A percentile compares a stretch with the other conserved stretches of the same genome.
Conservation (phyloP, 768 basidiomycete species). For the Austroboletus festivus region DNA sequence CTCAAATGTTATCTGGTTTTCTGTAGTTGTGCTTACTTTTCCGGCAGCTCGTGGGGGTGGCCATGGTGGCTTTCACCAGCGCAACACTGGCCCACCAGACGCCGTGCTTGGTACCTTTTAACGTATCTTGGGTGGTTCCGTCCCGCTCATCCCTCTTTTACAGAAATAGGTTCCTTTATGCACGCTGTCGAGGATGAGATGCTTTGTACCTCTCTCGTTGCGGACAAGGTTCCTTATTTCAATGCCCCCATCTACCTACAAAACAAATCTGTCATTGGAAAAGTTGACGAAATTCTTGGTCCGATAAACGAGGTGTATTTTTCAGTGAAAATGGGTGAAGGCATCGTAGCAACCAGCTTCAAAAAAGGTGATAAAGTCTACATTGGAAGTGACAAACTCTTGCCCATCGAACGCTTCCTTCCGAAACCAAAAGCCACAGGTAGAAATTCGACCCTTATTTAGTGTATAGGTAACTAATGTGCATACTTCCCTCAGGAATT, state of each 20-base stretch:
- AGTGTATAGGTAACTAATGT: conserved; percentile 3
- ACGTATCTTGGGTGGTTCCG: not conserved
- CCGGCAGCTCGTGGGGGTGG: conserved; percentile 54
- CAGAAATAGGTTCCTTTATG: conserved; percentile 89
- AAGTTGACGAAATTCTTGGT: conserved; percentile 98
- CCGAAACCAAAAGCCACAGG: conserved; percentile 89
- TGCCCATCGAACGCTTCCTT: conserved; percentile 94
- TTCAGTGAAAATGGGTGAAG: conserved; percentile 94
- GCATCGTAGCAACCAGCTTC: conserved; percentile 94
- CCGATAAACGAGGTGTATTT: conserved; percentile 99
- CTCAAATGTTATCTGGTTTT: not conserved
- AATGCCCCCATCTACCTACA: conserved; percentile 97
- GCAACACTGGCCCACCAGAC: conserved; percentile 77
- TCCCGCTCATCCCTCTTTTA: conserved; percentile 7
- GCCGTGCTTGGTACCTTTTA: conserved; percentile 58
- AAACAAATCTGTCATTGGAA: conserved; percentile 94
- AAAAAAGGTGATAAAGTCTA: conserved; percentile 98
- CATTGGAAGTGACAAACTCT: conserved; percentile 94
- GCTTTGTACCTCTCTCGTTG: conserved; percentile 82
- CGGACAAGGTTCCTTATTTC: conserved; percentile 96
- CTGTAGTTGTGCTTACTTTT: conserved; percentile 3
- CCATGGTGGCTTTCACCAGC: conserved; percentile 68
- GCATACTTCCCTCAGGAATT: conserved; percentile 27
- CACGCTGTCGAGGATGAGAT: conserved; percentile 99
- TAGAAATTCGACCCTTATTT: conserved; percentile 38